These are phyloP conservation scores for Aspergillus neotritici DNA, from an alignment of 2,329 filamentous ascomycete species.

Conservation along the genomic window DNA sequence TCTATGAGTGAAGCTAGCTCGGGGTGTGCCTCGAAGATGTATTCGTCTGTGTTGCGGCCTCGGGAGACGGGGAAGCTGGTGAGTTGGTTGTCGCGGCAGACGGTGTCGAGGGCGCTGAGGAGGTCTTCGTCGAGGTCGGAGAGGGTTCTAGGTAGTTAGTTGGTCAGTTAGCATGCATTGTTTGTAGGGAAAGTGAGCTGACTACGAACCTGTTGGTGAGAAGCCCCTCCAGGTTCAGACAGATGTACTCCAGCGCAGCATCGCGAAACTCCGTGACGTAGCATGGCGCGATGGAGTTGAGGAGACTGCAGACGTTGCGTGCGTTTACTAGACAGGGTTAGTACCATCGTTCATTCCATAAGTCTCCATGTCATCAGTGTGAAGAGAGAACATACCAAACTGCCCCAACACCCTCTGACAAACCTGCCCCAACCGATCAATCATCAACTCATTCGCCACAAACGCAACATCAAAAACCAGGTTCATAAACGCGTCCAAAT, in stretches of 20 bases:
- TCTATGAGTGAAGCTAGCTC: constrained; percentile 37
- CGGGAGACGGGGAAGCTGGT: constrained; percentile 70
- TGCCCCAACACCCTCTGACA: constrained; percentile 79
- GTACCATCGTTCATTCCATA: constrained; percentile 7
- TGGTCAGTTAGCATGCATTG: constrained; percentile 23
- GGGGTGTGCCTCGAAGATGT: constrained; percentile 42
- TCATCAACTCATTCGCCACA: constrained; percentile 89
- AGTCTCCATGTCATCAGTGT: too few species aligned
- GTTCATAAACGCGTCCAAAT: constrained; percentile 79
- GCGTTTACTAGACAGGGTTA: constrained; percentile 55
- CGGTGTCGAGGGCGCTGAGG: constrained; percentile 70
- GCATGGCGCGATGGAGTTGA: constrained; percentile 82
- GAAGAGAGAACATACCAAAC: constrained; percentile 53
- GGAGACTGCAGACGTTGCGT: constrained; percentile 75
- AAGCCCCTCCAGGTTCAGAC: constrained; percentile 83
- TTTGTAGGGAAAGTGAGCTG: background rate
- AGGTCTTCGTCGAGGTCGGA: constrained; percentile 80
- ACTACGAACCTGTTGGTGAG: constrained; percentile 68
- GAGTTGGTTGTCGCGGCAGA: constrained; percentile 77
- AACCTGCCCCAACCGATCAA: constrained; percentile 81
- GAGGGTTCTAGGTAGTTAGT: too few species aligned
- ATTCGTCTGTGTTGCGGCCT: constrained; percentile 63
- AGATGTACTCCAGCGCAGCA: constrained; percentile 82
- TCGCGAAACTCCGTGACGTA: constrained; percentile 81
- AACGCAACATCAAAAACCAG: constrained; percentile 86